These are phyloP conservation scores for Eucalyptus coolabah DNA, from an alignment of 345 rosid species.

Conservation along the genomic window DNA sequence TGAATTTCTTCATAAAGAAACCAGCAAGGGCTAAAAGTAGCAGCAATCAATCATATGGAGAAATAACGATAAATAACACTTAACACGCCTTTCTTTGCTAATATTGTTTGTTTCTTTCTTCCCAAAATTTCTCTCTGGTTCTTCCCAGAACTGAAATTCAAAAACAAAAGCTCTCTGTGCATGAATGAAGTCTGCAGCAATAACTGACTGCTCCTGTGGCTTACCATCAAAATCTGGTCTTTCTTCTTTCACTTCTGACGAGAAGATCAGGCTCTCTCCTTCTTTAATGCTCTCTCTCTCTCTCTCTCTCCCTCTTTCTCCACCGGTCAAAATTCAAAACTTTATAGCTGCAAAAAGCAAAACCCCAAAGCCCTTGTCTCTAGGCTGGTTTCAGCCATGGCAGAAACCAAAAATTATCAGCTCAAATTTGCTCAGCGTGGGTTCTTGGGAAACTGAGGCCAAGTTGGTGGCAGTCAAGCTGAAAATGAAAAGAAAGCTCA, in stretches of 20 bases:
- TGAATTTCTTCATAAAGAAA: constrained; percentile 26
- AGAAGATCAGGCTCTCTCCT: background rate
- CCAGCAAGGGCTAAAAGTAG: background rate
- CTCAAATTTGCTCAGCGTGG: background rate
- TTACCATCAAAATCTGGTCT: background rate
- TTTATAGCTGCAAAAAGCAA: background rate
- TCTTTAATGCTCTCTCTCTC: background rate
- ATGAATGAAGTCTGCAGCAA: background rate
- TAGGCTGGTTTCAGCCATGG: background rate
- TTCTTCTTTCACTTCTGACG: background rate
- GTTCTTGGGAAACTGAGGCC: background rate
- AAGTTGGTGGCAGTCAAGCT: background rate
- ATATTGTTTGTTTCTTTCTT: background rate
- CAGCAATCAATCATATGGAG: background rate
- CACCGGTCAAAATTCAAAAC: background rate
- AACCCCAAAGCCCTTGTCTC: background rate
- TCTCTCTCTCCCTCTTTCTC: background rate
- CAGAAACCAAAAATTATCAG: background rate
- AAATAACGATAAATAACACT: background rate
- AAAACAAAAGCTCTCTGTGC: background rate
- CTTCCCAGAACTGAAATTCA: background rate
- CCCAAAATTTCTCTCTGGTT: background rate
- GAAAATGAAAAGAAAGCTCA: background rate
- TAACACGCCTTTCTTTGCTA: background rate
- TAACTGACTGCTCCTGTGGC: background rate